Evolutionary conservation across 495 filamentous ascomycete genomes (phyloP), one percentile per base, ranked within the genome.

Genomic region (Penicillium arizonense): DNA sequence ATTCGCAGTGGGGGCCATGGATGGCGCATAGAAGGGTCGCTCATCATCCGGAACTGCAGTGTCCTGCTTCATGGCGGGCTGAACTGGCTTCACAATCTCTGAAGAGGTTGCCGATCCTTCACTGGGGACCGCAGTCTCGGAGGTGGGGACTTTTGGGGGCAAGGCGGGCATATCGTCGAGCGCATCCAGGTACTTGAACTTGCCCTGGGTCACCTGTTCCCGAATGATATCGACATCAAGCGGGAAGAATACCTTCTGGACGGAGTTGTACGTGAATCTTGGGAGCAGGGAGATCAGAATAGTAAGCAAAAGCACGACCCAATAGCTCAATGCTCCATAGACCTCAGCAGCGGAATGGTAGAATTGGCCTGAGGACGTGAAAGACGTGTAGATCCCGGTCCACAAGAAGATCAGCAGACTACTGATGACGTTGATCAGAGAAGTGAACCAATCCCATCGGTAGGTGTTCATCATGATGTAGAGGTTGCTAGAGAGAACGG

Each of bases 401-500:
- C 94, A 99, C 73, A 96, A 87, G 80, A 88, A 99, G 61, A 97
- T 85, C 62, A 97, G 78, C 23, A 97, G 65, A 53, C 87, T 87
- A 71, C 91, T 96, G 64, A 97, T 79, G 41, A 63, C 65, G 26
- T 91, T 86, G 59, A 96, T 85, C 63, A 96, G 75, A 11, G 89
- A 60, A 56, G 92, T 90, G 61, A 97, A 76, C 93, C 93, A 97
- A 68, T 99, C 95, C 95, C 95, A 97, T 51, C 91, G 80, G 68
- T 94, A 97, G 5, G 88, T 92, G 68, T 99, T 99, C 74, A 99
- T 81, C 56, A 97, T 74, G 59, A 99, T 87, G 75, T 97, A 99
- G 48, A 85, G 66, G 65, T 99, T 99, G 72, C 96, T 94, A 11
- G 81, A 63, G 59, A 96, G 76, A 39, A 95, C 84, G 12, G 89